Conservation (phyloP, 1,139 yeast species). For the Petasospora fabianii region DNA sequence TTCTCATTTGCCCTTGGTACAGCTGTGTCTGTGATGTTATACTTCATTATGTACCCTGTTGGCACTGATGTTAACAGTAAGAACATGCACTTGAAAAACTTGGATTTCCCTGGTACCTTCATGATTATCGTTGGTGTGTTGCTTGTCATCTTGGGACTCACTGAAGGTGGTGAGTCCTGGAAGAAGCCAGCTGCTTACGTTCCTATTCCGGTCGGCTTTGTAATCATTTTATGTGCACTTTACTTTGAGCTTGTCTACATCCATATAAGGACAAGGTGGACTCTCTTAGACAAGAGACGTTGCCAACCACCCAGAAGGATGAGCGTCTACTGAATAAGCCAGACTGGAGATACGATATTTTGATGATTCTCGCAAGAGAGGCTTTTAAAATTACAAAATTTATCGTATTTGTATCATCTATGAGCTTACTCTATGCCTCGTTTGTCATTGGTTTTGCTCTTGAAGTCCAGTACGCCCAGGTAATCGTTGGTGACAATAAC, state of each 20-base stretch:
- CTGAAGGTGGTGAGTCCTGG: slow-evolving; percentile 36
- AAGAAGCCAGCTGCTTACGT: slow-evolving; percentile 30
- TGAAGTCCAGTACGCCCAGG: slow-evolving; percentile 17
- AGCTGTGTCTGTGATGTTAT: slow-evolving; percentile 14
- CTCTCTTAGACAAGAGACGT: background rate
- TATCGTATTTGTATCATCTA: background rate
- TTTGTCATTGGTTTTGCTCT: slow-evolving; percentile 13
- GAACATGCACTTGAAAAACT: slow-evolving; percentile 18
- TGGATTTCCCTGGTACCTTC: slow-evolving; percentile 30
- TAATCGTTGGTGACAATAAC: slow-evolving; percentile 22
- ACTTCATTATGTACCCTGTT: slow-evolving; percentile 21
- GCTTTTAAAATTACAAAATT: slow-evolving; percentile 14
- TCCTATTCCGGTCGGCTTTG: slow-evolving; percentile 22
- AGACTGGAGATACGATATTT: slow-evolving; percentile 10
- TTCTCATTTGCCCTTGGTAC: slow-evolving; percentile 28
- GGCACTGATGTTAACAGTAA: slow-evolving; percentile 17
- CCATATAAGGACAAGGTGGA: slow-evolving; percentile 9
- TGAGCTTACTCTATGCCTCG: slow-evolving; percentile 9
- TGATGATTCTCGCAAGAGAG: slow-evolving; percentile 22
- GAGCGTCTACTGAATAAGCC: background rate
- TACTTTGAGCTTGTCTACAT: slow-evolving; percentile 19
- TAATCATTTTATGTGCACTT: slow-evolving; percentile 11
- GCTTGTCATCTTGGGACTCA: slow-evolving; percentile 33
- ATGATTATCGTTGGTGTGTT: slow-evolving; percentile 29
- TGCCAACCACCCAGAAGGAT: background rate